These are phyloP conservation scores for Massospora cicadina DNA, from an alignment of 371 early-diverging fungal species.

Conservation along the genomic window DNA sequence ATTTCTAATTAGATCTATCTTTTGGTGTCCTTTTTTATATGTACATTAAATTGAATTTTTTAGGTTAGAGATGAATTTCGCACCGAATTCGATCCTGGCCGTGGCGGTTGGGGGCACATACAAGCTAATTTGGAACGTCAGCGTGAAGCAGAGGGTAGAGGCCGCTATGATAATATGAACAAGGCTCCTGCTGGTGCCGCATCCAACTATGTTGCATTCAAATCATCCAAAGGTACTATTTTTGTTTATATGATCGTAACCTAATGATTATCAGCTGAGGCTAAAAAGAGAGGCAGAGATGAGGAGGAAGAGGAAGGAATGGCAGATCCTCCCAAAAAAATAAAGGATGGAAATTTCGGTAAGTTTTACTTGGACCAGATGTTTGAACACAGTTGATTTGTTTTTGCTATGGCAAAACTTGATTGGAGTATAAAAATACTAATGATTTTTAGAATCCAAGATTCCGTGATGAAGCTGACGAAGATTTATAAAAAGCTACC, in stretches of 20 bases:
- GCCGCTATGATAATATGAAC: slow-evolving; percentile 38
- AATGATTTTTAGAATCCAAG: background rate
- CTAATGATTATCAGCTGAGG: background rate
- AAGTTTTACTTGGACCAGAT: background rate
- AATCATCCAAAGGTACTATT: background rate
- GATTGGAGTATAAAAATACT: background rate
- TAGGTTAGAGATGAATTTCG: slow-evolving; percentile 85
- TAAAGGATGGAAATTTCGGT: background rate
- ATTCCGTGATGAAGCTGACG: background rate
- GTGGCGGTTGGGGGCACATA: slow-evolving; percentile 93
- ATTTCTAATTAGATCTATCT: slow-evolving; percentile 1
- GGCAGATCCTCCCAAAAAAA: background rate
- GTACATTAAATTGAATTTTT: background rate
- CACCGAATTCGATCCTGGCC: slow-evolving; percentile 82
- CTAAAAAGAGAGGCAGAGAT: background rate
- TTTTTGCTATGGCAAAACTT: background rate
- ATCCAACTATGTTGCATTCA: slow-evolving; percentile 2
- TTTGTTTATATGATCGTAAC: background rate
- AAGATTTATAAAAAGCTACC: background rate
- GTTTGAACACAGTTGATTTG: background rate
- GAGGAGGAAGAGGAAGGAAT: background rate
- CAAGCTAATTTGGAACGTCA: slow-evolving; percentile 35
- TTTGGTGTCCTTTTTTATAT: background rate
- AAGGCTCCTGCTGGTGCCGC: slow-evolving; percentile 36
- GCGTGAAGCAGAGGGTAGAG: slow-evolving; percentile 40